Conservation (phyloP, 345 rosid species). For the Hibiscus trionum region DNA sequence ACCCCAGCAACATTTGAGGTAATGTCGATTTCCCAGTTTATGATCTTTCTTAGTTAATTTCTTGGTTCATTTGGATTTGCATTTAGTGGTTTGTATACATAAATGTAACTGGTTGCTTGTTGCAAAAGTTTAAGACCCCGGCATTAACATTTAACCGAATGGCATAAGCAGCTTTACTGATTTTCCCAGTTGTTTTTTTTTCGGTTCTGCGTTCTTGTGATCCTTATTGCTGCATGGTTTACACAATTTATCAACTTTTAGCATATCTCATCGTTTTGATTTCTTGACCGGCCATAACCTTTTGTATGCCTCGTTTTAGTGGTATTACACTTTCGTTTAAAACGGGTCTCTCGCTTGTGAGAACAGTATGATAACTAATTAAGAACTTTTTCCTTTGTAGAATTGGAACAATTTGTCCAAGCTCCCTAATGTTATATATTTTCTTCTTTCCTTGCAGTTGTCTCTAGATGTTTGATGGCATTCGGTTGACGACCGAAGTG, state of each 20-base stretch:
- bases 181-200: neutral
- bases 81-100: neutral
- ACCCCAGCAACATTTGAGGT: conserved; percentile 1
- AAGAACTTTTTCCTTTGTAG: neutral
- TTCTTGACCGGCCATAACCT: neutral
- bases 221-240: neutral
- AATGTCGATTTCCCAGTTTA: neutral
- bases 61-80: neutral
- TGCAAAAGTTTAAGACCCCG: too few relatives aligned
- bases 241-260: too few relatives aligned
- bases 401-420: neutral
- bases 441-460: neutral
- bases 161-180: neutral
- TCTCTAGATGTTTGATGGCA: neutral
- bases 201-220: neutral
- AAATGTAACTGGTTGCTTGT: too few relatives aligned
- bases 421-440: neutral
- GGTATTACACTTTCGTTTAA: neutral
- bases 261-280: too few relatives aligned
- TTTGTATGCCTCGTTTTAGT: neutral
- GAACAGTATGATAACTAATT: neutral
- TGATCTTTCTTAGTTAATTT: neutral
- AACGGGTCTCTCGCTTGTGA: too few relatives aligned
- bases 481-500: neutral
- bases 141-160: neutral